Evolutionary conservation across 306 rosid genomes (phyloP).

Genomic region (Amphicarpaea edgeworthii): DNA sequence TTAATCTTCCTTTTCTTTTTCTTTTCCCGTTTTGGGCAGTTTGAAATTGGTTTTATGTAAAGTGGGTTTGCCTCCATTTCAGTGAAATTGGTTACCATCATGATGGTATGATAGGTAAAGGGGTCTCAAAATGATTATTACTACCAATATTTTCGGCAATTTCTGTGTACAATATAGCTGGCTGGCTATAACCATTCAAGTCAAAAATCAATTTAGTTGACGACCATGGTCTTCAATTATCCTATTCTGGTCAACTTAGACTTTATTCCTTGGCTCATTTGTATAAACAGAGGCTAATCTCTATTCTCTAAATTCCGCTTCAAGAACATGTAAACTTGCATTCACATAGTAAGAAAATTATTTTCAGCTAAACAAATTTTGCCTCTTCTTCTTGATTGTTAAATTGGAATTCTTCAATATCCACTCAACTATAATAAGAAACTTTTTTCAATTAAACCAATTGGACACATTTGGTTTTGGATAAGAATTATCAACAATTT

Average conservation of each 20-base stretch:
- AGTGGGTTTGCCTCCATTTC: conserved; percentile 38
- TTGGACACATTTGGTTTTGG: background rate
- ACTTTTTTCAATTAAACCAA: conserved; percentile 32
- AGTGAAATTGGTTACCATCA: conserved; percentile 44
- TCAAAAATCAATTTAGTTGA: conserved; percentile 36
- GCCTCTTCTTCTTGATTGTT: conserved; percentile 8
- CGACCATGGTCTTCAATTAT: conserved; percentile 40
- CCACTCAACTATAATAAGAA: conserved; percentile 33
- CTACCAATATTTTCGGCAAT: background rate
- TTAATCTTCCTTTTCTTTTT: conserved; percentile 21
- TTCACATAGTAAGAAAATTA: background rate
- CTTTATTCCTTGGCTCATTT: conserved; percentile 10
- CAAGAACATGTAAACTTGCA: background rate
- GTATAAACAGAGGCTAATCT: background rate
- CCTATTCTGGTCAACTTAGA: conserved; percentile 29
- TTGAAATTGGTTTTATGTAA: conserved; percentile 18
- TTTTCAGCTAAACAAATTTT: background rate
- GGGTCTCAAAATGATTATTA: conserved; percentile 30
- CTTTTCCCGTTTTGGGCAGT: conserved; percentile 48
- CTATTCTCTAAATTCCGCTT: background rate
- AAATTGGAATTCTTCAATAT: conserved; percentile 28
- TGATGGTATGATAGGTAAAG: conserved; percentile 49
- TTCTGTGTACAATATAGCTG: conserved; percentile 19
- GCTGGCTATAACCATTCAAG: conserved; percentile 15
- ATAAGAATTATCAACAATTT: conserved; percentile 34